These are phyloP conservation scores for Trichoderma brevicompactum DNA, from an alignment of 2,329 filamentous ascomycete species.

Conservation along the genomic window DNA sequence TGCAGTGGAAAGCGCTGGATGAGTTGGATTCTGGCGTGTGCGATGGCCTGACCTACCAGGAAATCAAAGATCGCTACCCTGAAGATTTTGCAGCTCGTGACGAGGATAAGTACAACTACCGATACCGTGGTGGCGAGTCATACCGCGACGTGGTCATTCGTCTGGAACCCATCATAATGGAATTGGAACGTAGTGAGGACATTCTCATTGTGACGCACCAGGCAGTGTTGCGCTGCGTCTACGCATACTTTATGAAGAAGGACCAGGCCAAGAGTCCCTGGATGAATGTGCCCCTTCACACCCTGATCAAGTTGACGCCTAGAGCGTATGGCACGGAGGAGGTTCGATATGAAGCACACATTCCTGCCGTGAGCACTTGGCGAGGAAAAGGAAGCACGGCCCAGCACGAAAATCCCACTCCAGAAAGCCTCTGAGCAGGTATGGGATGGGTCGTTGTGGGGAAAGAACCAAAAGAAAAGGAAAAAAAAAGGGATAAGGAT, in stretches of 20 bases:
- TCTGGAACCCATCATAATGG: constrained; percentile 99
- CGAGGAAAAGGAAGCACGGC: constrained; percentile 90
- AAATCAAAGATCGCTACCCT: constrained; percentile 88
- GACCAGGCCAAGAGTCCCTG: constrained; percentile 91
- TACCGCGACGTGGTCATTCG: constrained; percentile 97
- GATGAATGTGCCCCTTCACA: constrained; percentile 98
- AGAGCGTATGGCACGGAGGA: constrained; percentile 93
- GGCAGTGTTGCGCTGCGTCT: constrained; percentile 94
- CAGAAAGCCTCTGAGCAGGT: constrained; percentile 38
- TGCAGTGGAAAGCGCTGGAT: constrained; percentile 98
- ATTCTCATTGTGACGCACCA: constrained; percentile 98
- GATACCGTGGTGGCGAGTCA: constrained; percentile 93
- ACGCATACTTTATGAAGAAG: constrained; percentile 98
- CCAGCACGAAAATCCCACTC: constrained; percentile 73
- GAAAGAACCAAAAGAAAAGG: not conserved
- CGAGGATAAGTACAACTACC: constrained; percentile 99
- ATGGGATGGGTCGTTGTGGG: not conserved
- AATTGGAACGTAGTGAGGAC: constrained; percentile 92
- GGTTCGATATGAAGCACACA: constrained; percentile 84
- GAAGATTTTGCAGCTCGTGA: constrained; percentile 95
- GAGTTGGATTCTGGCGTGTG: constrained; percentile 97
- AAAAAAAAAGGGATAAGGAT: not conserved
- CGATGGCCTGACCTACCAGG: constrained; percentile 92
- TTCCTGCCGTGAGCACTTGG: constrained; percentile 96
- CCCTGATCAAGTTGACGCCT: constrained; percentile 93